Conservation (phyloP, 208 protist genomes). For the Wallacemonas rigidus region DNA sequence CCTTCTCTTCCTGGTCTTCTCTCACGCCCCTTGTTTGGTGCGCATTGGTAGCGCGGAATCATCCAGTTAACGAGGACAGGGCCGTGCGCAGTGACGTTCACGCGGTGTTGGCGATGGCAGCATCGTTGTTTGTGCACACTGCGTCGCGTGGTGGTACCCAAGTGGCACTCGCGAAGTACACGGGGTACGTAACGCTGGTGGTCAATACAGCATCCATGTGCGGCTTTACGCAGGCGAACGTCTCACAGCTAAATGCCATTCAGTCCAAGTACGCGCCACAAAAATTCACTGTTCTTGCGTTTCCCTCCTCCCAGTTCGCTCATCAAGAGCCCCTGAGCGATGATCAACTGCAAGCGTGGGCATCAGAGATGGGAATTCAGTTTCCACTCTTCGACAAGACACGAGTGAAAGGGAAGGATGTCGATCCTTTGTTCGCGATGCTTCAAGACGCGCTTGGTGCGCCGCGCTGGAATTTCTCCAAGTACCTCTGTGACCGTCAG, state of each 20-base stretch:
- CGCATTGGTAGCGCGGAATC: no score
- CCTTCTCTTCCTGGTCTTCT: no score
- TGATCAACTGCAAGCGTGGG: slow-evolving; percentile 44
- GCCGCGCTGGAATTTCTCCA: slow-evolving; percentile 76
- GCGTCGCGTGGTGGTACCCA: slow-evolving; percentile 30
- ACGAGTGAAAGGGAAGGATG: slow-evolving; percentile 46
- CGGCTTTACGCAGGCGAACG: slow-evolving; percentile 45
- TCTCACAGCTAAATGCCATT: slow-evolving; percentile 48
- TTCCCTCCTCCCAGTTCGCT: slow-evolving; percentile 67
- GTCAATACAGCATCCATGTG: slow-evolving; percentile 74
- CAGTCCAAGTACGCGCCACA: slow-evolving; percentile 32
- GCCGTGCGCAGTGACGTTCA: no score
- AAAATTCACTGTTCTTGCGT: slow-evolving; percentile 57
- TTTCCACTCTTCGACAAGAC: slow-evolving; percentile 70
- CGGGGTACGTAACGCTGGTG: slow-evolving; percentile 49
- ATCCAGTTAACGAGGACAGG: no score
- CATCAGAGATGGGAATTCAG: slow-evolving; percentile 20
- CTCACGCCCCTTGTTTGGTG: no score
- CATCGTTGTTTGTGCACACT: slow-evolving; percentile 33
- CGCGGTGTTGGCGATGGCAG: background rate
- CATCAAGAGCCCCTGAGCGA: slow-evolving; percentile 62
- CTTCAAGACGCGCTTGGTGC: slow-evolving; percentile 47
- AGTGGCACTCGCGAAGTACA: slow-evolving; percentile 44
- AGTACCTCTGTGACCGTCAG: slow-evolving; percentile 59
- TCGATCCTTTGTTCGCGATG: slow-evolving; percentile 62